Conservation (phyloP, 371 early-diverging fungal species). For the Mucor mucedo region DNA sequence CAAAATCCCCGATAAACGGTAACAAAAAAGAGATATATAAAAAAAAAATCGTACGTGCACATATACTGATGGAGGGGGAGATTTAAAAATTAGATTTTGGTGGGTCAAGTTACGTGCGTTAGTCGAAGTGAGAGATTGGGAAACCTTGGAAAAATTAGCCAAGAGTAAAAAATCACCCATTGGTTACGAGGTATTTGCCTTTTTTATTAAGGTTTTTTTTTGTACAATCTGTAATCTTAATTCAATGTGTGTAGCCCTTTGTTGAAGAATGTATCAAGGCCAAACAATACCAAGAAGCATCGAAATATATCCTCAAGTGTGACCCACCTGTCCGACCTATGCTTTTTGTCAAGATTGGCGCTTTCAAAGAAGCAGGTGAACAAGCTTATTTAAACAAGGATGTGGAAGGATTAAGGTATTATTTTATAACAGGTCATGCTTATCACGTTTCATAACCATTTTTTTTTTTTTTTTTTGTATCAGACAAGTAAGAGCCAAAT, state of each 20-base stretch:
- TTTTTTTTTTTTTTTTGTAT: background rate
- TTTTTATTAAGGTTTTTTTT: too few species aligned
- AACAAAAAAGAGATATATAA: background rate
- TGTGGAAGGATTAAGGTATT: constrained; percentile 64
- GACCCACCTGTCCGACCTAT: constrained; percentile 70
- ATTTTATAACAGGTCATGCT: background rate
- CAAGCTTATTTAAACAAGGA: constrained; percentile 76
- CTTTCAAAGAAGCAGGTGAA: constrained; percentile 79
- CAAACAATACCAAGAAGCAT: constrained; percentile 77
- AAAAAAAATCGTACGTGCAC: background rate
- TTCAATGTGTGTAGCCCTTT: constrained; percentile 63
- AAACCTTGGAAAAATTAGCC: constrained; percentile 81
- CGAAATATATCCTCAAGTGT: constrained; percentile 79
- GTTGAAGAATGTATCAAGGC: constrained; percentile 84
- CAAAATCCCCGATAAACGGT: constrained; percentile 88
- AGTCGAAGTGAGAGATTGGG: constrained; percentile 87
- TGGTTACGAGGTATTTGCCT: constrained; percentile 66
- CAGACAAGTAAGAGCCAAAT: constrained; percentile 58
- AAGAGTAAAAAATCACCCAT: constrained; percentile 84
- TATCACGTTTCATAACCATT: background rate
- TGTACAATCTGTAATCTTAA: too few species aligned
- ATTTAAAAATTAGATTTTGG: constrained; percentile 66
- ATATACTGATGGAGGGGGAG: background rate
- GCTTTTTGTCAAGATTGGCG: constrained; percentile 77
- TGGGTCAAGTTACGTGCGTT: constrained; percentile 87